Base-by-base conservation (phyloP, 306 rosid genomes). In the Neltuma alba region DNA sequence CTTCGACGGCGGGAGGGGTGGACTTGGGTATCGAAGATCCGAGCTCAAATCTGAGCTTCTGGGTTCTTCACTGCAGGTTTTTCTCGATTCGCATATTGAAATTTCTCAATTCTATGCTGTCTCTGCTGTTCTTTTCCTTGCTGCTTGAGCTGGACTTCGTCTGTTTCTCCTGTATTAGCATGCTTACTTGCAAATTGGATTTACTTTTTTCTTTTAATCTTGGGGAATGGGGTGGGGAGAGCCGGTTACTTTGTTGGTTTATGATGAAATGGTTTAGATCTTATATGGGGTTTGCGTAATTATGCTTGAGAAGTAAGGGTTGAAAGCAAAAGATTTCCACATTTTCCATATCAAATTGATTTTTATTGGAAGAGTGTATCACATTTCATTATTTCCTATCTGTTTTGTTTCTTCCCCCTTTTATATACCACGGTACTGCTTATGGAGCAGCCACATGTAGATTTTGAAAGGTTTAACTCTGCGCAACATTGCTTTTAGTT, bases 41-140 rank as follows among this genome's bases (percentile, higher is more conserved):
- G 27, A 66, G 42, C 73, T 61, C 68, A 70, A 83, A 75, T 79
- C 88, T 57, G 37, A 41, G 10, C 28, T 31, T 9, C 57, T 52
- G 11, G 54, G 36, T 55, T 14, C 28, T 33, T 45, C 50, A 6
- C 15, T 3, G 15, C 5, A 61, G n/a, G 2, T 67, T 2, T 57
- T 28, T 3, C 76, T 41, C 21, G 28, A 79, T 42, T 23, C 72
- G 38, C 41, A 33, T 74, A n/a, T 82, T 80, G 63, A 31, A 66
- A 75, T 80, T 57, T 81, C 52, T 44, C 40, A 57, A 30, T 30
- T 40, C 84, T 83, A 83, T 83, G 89, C 37, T 81, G 20, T 47
- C 12, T 79, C 66, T 78, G 9, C 44, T 12, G 21, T 47, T 16
- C 38, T 12, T 74, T 69, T n/a, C 37, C 54, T 79, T 10, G 12